Conservation (phyloP, 2,329 filamentous ascomycete species). For the Talaromyces sp. region DNA sequence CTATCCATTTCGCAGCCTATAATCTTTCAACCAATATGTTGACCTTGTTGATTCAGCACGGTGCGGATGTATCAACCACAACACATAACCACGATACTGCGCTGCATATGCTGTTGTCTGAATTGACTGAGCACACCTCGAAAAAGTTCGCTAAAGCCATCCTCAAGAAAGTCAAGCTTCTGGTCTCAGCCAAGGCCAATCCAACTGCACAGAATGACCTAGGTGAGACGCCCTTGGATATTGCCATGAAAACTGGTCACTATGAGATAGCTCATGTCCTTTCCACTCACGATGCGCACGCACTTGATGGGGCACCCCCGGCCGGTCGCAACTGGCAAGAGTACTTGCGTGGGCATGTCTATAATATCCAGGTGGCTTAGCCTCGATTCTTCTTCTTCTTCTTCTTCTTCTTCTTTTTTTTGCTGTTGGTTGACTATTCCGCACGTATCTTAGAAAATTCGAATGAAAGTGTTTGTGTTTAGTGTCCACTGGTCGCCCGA, state of each 20-base stretch:
- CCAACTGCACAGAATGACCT: neutral
- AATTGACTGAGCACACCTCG: neutral
- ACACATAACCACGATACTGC: neutral
- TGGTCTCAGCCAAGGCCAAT: neutral
- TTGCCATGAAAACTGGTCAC: neutral
- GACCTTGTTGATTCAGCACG: neutral
- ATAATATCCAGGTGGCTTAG: neutral
- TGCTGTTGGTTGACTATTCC: no score
- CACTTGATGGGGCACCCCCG: neutral
- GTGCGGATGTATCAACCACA: neutral
- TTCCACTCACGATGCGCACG: neutral
- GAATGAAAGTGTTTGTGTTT: neutral
- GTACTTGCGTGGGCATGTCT: constrained; percentile 1
- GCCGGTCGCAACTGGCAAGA: neutral
- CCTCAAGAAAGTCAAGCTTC: neutral
- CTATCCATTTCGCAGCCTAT: constrained; percentile 6
- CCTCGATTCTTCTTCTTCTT: neutral
- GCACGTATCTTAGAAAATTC: neutral
- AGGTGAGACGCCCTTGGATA: neutral
- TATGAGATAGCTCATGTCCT: neutral
- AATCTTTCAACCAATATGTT: neutral
- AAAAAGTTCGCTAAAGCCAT: neutral
- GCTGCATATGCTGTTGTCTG: neutral
- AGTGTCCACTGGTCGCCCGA: neutral
- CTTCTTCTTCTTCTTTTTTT: neutral